phyloP scores from a whole-genome alignment of 495 filamentous ascomycete species.

The Xylaria venustula region DNA sequence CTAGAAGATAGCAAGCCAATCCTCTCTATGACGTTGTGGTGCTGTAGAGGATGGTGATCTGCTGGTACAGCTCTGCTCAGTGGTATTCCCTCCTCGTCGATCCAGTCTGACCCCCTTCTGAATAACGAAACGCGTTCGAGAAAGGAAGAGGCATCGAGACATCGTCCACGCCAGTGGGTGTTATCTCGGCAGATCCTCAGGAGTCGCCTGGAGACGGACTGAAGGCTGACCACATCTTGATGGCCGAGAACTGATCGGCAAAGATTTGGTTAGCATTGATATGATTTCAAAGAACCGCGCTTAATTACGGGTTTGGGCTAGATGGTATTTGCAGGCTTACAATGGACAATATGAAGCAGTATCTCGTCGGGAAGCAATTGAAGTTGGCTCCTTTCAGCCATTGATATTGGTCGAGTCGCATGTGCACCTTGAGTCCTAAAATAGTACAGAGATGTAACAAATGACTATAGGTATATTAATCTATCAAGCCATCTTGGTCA shows the following conservation, averaged over 20 bases:
- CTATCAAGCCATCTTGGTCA: background rate
- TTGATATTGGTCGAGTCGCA: background rate
- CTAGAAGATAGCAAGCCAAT: conserved; percentile 20
- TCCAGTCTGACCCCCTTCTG: conserved; percentile 31
- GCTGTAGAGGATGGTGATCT: conserved; percentile 24
- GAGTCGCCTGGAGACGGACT: conserved; percentile 67
- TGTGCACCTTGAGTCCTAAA: background rate
- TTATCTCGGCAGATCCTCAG: conserved; percentile 72
- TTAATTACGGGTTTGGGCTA: background rate
- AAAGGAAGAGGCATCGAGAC: conserved; percentile 65
- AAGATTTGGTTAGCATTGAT: background rate
- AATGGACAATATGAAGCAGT: conserved; percentile 69
- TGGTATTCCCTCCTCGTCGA: conserved; percentile 33
- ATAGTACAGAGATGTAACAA: background rate
- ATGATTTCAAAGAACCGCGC: background rate
- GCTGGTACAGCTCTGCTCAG: conserved; percentile 31
- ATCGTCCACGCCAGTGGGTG: conserved; percentile 70
- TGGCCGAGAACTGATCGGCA: conserved; percentile 57
- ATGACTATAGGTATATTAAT: background rate
- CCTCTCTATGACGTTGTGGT: conserved; percentile 22
- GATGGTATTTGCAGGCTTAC: conserved; percentile 46
- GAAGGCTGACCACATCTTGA: conserved; percentile 65
- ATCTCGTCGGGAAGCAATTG: conserved; percentile 74
- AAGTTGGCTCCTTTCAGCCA: conserved; percentile 22
- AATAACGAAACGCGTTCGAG: conserved; percentile 44